Evolutionary conservation across 345 rosid genomes (phyloP).

Genomic region (Cardamine chenopodiifolia): DNA sequence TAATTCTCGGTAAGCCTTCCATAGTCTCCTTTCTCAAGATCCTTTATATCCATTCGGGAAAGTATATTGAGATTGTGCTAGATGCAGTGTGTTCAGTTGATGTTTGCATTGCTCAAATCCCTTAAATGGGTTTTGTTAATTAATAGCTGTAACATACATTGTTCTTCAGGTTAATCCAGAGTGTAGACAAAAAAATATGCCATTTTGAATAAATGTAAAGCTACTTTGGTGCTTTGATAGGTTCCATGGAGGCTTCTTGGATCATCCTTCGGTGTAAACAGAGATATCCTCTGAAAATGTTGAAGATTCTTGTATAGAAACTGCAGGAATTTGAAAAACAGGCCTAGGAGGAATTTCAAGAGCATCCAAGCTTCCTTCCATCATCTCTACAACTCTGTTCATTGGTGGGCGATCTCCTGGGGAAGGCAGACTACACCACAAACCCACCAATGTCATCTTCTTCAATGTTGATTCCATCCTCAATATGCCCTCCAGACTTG

Average conservation of each 20-base stretch:
- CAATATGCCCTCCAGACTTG: background rate
- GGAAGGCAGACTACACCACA: conserved; percentile 46
- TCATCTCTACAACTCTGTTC: conserved; percentile 42
- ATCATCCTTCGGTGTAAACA: too few species aligned
- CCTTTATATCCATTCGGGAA: conserved; percentile 43
- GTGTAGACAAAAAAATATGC: too few species aligned
- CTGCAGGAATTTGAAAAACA: background rate
- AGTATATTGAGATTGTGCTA: conserved; percentile 35
- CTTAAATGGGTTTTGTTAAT: too few species aligned
- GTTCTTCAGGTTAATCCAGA: too few species aligned
- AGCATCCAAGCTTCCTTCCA: conserved; percentile 37
- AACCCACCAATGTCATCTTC: conserved; percentile 37
- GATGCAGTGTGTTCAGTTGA: background rate
- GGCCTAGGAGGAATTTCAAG: conserved; percentile 37
- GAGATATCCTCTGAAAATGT: too few species aligned
- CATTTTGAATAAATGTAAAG: too few species aligned
- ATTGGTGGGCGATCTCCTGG: conserved; percentile 42
- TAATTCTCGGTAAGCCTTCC: background rate
- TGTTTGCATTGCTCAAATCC: too few species aligned
- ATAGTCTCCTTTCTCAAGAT: conserved; percentile 33
- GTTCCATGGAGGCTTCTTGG: too few species aligned
- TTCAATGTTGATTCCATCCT: background rate
- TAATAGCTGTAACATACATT: too few species aligned
- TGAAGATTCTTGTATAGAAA: too few species aligned
- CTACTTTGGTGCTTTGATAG: too few species aligned